These are phyloP conservation scores for Cerioporus squamosus DNA, from an alignment of 1,284 basidiomycete genomes.

Conservation along the genomic window DNA sequence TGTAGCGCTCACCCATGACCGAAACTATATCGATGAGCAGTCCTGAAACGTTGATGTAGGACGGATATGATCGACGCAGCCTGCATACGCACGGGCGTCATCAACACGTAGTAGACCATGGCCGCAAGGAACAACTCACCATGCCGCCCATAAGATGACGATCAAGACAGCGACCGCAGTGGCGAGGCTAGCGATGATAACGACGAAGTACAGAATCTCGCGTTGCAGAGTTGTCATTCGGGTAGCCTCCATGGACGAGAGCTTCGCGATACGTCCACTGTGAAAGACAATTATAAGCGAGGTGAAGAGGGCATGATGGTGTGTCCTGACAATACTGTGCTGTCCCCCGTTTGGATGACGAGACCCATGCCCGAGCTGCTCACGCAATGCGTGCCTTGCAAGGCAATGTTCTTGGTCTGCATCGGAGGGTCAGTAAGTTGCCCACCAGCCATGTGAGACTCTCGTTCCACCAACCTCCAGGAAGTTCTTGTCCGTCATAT, in stretches of 20 bases:
- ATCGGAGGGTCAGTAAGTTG: slow-evolving; percentile 51
- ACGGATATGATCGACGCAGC: slow-evolving; percentile 47
- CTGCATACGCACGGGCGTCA: slow-evolving; percentile 12
- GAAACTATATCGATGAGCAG: slow-evolving; percentile 67
- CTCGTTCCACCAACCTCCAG: slow-evolving; percentile 5
- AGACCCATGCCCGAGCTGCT: slow-evolving; percentile 57
- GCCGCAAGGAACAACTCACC: slow-evolving; percentile 29
- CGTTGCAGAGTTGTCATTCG: slow-evolving; percentile 47
- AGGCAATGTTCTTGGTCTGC: slow-evolving; percentile 61
- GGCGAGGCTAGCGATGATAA: slow-evolving; percentile 47
- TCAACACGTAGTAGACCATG: too few relatives aligned
- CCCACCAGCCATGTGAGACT: slow-evolving; percentile 45
- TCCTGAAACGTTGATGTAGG: slow-evolving; percentile 57
- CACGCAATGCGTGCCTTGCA: slow-evolving; percentile 69
- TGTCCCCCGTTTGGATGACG: slow-evolving; percentile 60
- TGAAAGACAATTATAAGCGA: neutral
- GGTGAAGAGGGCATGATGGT: neutral
- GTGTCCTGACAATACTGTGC: slow-evolving; percentile 48
- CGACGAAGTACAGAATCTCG: slow-evolving; percentile 47
- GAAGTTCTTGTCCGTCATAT: slow-evolving; percentile 17
- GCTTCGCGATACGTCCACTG: slow-evolving; percentile 61
- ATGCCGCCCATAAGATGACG: slow-evolving; percentile 62
- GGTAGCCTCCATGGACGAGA: slow-evolving; percentile 49
- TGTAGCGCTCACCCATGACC: slow-evolving; percentile 39
- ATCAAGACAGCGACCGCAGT: slow-evolving; percentile 51